These are phyloP conservation scores for Spathaspora hagerdaliae DNA, from an alignment of 805 yeast species.

Conservation along the genomic window DNA sequence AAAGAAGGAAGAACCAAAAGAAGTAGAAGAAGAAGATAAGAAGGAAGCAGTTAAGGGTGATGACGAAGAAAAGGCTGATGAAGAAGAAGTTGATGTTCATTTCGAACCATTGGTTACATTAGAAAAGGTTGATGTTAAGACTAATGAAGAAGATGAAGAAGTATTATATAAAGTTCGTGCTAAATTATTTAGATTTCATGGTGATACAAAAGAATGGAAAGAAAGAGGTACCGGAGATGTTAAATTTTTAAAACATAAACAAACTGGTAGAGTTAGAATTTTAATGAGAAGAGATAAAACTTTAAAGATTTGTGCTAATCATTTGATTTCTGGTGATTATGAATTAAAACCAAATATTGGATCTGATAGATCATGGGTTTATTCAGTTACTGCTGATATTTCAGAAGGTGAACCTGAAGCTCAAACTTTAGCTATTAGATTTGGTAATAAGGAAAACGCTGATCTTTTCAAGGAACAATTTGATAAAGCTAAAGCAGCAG, in stretches of 20 bases:
- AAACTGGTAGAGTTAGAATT: conserved; percentile 76
- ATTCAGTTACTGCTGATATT: conserved; percentile 88
- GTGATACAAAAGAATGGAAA: conserved; percentile 91
- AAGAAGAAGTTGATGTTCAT: conserved; percentile 79
- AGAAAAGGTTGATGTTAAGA: conserved; percentile 94
- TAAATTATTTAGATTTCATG: conserved; percentile 85
- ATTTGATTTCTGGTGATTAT: conserved; percentile 78
- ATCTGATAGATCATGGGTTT: conserved; percentile 97
- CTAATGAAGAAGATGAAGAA: conserved; percentile 44
- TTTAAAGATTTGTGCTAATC: conserved; percentile 96
- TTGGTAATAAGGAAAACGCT: conserved; percentile 88
- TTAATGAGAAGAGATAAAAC: conserved; percentile 99
- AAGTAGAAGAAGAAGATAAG: conserved; percentile 22
- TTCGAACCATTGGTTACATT: conserved; percentile 94
- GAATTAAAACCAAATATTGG: conserved; percentile 90
- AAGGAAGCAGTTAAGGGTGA: conserved; percentile 25
- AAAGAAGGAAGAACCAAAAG: conserved; percentile 45
- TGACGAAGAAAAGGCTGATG: conserved; percentile 56
- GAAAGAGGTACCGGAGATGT: conserved; percentile 99
- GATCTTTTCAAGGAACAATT: conserved; percentile 92
- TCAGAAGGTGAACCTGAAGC: conserved; percentile 97
- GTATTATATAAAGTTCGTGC: conserved; percentile 73
- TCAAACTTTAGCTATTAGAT: conserved; percentile 93
- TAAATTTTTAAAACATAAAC: conserved; percentile 87
- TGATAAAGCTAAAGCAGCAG: conserved; percentile 66